phyloP scores from a whole-genome alignment of 805 yeast species.

The Wickerhamomyces queroliae region DNA sequence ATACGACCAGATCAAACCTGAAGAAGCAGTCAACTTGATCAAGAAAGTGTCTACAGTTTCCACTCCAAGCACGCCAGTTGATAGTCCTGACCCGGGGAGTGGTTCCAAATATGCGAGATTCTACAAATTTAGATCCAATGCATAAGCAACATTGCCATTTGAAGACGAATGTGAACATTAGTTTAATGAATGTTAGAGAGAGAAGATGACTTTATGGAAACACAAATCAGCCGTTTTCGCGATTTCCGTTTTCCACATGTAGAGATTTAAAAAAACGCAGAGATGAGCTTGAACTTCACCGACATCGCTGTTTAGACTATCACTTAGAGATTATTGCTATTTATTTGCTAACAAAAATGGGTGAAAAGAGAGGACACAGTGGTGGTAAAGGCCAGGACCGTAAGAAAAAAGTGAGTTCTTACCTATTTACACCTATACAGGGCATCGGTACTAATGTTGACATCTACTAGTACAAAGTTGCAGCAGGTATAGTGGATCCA shows the following conservation, averaged over 20 bases:
- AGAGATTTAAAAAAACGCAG: neutral
- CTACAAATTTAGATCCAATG: neutral
- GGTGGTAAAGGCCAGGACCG: conserved; percentile 3
- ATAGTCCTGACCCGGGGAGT: neutral
- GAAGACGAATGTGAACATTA: too few relatives aligned
- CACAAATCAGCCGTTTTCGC: too few relatives aligned
- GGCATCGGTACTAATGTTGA: conserved; percentile 2
- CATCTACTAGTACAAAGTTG: conserved; percentile 32
- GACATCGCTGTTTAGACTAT: too few relatives aligned
- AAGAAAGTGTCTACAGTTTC: conserved; percentile 38
- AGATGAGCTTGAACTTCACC: conserved; percentile 1
- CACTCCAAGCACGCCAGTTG: neutral
- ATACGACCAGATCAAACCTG: conserved; percentile 70
- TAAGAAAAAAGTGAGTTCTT: conserved; percentile 15
- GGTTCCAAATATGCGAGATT: neutral
- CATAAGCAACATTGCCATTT: too few relatives aligned
- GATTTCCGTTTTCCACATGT: too few relatives aligned
- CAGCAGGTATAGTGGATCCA: conserved; percentile 63
- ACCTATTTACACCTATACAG: neutral
- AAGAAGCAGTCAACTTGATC: conserved; percentile 58
- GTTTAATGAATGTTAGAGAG: too few relatives aligned
- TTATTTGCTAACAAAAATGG: conserved; percentile 7
- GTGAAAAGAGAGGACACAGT: conserved; percentile 14
- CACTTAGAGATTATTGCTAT: neutral
- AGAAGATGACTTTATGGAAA: too few relatives aligned